Conservation (phyloP, 2,329 filamentous ascomycete species). For the Aspergillus fumigatiaffinis region DNA sequence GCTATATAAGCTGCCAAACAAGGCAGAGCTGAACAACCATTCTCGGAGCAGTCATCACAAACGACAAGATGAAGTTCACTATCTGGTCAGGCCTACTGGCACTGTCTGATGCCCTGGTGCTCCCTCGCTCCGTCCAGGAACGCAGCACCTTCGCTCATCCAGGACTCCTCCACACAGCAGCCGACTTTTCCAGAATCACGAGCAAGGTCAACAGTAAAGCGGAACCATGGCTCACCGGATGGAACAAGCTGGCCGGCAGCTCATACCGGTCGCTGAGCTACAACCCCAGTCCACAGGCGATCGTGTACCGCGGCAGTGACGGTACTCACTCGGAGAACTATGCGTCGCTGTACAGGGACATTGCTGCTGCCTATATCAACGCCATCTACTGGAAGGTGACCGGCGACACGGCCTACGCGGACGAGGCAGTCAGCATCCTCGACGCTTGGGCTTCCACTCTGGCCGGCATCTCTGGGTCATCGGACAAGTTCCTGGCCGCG, state of each 20-base stretch:
- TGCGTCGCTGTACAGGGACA: conserved; percentile 29
- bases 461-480: conserved; percentile 29
- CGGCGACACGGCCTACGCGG: conserved; percentile 34
- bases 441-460: conserved; percentile 38
- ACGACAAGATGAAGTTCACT: not conserved
- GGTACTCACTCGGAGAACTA: conserved; percentile 32
- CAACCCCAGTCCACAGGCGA: conserved; percentile 22
- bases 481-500: conserved; percentile 38
- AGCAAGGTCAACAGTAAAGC: conserved; percentile 29
- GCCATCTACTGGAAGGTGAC: conserved; percentile 42
- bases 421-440: conserved; percentile 36
- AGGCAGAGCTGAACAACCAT: not conserved
- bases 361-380: conserved; percentile 37
- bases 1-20: not conserved
- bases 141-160: conserved; percentile 26
- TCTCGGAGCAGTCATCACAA: not conserved
- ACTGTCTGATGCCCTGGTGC: not conserved
- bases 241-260: conserved; percentile 28
- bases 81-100: not conserved
- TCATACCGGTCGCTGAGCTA: conserved; percentile 29
- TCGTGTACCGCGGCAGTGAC: conserved; percentile 35
- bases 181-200: conserved; percentile 41
- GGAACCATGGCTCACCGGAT: conserved; percentile 36
- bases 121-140: not conserved
- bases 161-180: conserved; percentile 33